Conservation (phyloP, 2,329 filamentous ascomycete species). For the Acrodontium crateriforme region DNA sequence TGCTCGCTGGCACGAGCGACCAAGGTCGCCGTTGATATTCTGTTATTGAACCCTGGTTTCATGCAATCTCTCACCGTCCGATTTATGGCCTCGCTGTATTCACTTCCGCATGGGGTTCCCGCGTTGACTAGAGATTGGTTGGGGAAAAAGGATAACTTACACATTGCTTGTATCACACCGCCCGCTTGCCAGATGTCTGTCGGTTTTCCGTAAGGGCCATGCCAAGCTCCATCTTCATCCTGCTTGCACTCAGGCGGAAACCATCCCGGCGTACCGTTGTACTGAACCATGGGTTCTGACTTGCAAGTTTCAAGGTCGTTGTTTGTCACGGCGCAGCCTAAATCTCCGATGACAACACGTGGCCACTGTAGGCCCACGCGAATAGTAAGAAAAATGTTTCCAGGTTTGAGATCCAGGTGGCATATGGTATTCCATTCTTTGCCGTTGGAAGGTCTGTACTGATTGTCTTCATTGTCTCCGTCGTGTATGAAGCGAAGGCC, state of each 20-base stretch:
- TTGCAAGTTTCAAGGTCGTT: slow-evolving; percentile 5
- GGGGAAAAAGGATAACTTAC: slow-evolving; percentile 4
- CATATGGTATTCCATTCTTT: slow-evolving; percentile 9
- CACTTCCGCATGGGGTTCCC: slow-evolving; percentile 6
- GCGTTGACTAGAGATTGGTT: slow-evolving; percentile 1
- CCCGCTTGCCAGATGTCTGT: slow-evolving; percentile 13
- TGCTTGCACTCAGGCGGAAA: slow-evolving; percentile 7
- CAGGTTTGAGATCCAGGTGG: slow-evolving; percentile 10
- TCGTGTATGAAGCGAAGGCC: slow-evolving; percentile 21
- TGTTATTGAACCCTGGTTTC: no score
- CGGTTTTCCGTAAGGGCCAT: slow-evolving; percentile 4
- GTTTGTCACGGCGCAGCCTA: slow-evolving; percentile 6
- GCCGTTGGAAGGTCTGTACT: neutral
- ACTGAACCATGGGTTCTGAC: slow-evolving; percentile 1
- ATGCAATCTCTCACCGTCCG: neutral
- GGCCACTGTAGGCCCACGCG: no score
- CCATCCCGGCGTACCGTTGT: slow-evolving; percentile 6
- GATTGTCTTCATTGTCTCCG: slow-evolving; percentile 3
- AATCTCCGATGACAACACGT: slow-evolving; percentile 10
- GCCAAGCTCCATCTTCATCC: neutral
- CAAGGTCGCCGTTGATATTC: no score
- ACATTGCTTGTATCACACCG: slow-evolving; percentile 8
- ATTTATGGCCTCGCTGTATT: slow-evolving; percentile 2
- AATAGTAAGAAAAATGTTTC: slow-evolving; percentile 7
- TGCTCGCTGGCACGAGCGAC: no score